Percentiles rank a stretch among this genome's conserved stretches.
phyloP scores from a whole-genome alignment of 2,329 filamentous ascomycete genomes.

The Cryphonectria parasitica region DNA sequence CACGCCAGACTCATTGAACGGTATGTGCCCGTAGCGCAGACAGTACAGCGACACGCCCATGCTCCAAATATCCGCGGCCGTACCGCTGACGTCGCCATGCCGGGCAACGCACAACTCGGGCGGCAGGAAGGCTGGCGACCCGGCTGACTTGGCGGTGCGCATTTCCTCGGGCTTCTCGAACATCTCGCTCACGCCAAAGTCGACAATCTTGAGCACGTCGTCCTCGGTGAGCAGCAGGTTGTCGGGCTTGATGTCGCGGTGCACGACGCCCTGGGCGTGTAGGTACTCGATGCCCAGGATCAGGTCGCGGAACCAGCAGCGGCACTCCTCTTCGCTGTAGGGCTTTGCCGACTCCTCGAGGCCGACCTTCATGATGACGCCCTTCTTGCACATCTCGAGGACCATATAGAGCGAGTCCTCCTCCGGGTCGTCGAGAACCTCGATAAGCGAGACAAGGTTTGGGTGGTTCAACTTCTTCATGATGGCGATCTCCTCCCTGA shows the following conservation, averaged over 20 bases:
- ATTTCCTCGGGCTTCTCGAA: conserved; percentile 86
- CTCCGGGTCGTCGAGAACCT: conserved; percentile 92
- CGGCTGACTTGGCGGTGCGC: conserved; percentile 90
- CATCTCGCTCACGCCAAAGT: conserved; percentile 99
- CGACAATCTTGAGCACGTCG: conserved; percentile 93
- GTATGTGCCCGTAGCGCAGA: conserved; percentile 83
- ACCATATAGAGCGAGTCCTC: conserved; percentile 99
- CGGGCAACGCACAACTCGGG: conserved; percentile 88
- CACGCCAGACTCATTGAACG: conserved; percentile 79
- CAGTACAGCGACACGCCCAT: conserved; percentile 97
- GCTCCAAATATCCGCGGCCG: conserved; percentile 94
- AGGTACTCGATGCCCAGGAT: conserved; percentile 96
- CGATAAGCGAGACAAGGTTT: conserved; percentile 90
- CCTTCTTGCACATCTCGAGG: conserved; percentile 98
- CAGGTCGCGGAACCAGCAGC: conserved; percentile 92
- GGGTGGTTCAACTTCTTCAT: conserved; percentile 98
- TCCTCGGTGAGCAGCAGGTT: conserved; percentile 90
- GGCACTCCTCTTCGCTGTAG: conserved; percentile 79
- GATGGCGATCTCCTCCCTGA: conserved; percentile 95
- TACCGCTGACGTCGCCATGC: conserved; percentile 86
- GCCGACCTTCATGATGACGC: conserved; percentile 94
- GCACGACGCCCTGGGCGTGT: conserved; percentile 91
- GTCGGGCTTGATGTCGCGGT: conserved; percentile 97
- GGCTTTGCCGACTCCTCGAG: conserved; percentile 82
- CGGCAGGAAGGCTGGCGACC: conserved; percentile 91